Conservation (phyloP, 768 basidiomycete genomes). For the Mycena belliarum region DNA sequence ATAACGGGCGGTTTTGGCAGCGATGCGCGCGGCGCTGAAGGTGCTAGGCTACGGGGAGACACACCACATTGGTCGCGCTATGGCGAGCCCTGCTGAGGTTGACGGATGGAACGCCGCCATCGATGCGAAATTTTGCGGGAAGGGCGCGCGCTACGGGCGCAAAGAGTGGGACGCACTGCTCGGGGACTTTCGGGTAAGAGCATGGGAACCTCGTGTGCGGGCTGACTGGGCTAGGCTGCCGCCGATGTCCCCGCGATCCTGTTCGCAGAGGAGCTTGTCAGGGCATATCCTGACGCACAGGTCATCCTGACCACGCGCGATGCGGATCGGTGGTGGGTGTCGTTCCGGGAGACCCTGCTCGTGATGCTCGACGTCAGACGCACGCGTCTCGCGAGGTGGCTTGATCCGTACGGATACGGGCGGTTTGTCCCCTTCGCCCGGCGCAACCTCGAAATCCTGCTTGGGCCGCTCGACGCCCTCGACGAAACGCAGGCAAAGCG, state of each 20-base stretch:
- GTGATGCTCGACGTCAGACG: background rate
- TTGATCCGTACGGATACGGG: slow-evolving; percentile 9
- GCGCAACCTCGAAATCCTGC: slow-evolving; percentile 12
- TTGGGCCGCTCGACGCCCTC: slow-evolving; percentile 11
- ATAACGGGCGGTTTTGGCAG: background rate
- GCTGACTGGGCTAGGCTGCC: background rate
- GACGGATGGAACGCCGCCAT: slow-evolving; percentile 10
- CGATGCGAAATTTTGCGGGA: slow-evolving; percentile 1
- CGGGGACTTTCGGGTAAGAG: slow-evolving; percentile 7
- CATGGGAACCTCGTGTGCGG: no score
- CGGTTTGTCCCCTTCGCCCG: slow-evolving; percentile 18
- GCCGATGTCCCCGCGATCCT: slow-evolving; percentile 18
- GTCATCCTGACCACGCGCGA: slow-evolving; percentile 16
- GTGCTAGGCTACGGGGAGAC: slow-evolving; percentile 10
- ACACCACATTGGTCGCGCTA: slow-evolving; percentile 16
- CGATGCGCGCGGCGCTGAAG: slow-evolving; percentile 15
- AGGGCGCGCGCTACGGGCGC: background rate
- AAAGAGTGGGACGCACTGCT: slow-evolving; percentile 11
- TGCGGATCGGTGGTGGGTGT: slow-evolving; percentile 14
- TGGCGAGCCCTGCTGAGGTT: slow-evolving; percentile 6
- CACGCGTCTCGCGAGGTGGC: slow-evolving; percentile 12
- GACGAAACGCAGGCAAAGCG: background rate
- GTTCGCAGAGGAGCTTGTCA: slow-evolving; percentile 10
- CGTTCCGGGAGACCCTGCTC: slow-evolving; percentile 12
- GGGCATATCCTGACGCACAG: slow-evolving; percentile 8